Base-by-base conservation (phyloP, 208 protist species). In the Leishmania mexicana region DNA sequence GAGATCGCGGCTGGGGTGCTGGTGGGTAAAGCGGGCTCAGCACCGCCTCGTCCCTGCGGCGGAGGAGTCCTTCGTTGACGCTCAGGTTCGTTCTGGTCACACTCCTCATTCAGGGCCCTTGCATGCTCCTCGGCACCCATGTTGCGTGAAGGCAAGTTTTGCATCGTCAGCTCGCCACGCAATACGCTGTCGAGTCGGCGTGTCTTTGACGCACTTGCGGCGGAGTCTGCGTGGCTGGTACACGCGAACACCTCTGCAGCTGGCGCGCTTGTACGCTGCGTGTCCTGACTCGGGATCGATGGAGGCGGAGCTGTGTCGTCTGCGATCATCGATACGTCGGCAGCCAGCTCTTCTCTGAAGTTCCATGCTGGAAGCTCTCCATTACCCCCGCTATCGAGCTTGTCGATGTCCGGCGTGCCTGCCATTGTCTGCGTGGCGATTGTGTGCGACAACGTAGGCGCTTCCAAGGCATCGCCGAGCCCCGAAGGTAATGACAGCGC, bases 351-450 rank as follows among this genome's bases (percentile, higher is more conserved):
- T 19, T 47, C 73, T 35, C 19, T 62, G 51, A 45, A 62, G 49
- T 35, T n/a, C 73, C 17, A 38, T 45, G 73, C 21, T 45, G 35
- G 49, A 17, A n/a, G 73, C 21, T n/a, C 51, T 31, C 31, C 51
- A 62, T n/a, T 62, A n/a, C n/a, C 17, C 15, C 6, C 15, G 73
- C 51, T 42, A 11, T 45, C 45, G 45, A 31, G 35, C 24, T 62
- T 45, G 28, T 51, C 31, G 19, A 21, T 42, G 47, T 4, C 24
- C 17, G 73, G 73, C 21, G 31, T 17, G 7, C 28, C 5, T 45
- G 47, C 73, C 31, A 51, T 7, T 24, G 31, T 64, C 51, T 76
- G 73, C 73, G 73, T 76, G 73, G 53, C n/a, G 17, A 45, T 15
- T 7, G 31, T 42, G 1, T 47, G n/a, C 7, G 51, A 62, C n/a